These are phyloP conservation scores for Leptodermis oblonga DNA, from an alignment of 257 asterid species.

Conservation along the genomic window DNA sequence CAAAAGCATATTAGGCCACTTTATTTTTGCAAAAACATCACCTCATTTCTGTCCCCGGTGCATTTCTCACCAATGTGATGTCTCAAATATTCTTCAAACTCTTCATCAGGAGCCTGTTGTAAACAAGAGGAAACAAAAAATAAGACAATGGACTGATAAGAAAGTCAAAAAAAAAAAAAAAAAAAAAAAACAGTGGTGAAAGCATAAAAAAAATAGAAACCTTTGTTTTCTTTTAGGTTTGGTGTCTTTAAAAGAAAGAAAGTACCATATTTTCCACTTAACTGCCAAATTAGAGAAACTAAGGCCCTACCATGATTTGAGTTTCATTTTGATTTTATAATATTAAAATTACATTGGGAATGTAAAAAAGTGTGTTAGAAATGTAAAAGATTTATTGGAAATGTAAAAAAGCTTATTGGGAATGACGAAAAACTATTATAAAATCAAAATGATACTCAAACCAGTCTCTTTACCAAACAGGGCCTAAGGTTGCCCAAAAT, in stretches of 20 bases:
- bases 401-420: no score
- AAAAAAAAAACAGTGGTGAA: background rate
- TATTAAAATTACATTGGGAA: no score
- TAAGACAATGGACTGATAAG: background rate
- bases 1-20: background rate
- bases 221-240: background rate
- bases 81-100: slow-evolving; percentile 86
- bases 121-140: slow-evolving; percentile 4
- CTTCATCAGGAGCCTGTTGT: slow-evolving; percentile 93
- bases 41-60: slow-evolving; percentile 90
- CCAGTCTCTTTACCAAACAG: no score
- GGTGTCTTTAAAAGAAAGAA: background rate
- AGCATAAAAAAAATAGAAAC: background rate
- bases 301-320: no score
- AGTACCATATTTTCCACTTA: background rate
- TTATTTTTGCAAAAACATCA: slow-evolving; percentile 12
- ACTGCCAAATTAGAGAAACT: background rate
- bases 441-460: no score
- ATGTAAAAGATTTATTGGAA: no score
- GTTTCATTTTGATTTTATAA: no score
- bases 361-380: no score
- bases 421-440: no score
- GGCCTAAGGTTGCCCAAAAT: no score
- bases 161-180: background rate
- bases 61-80: slow-evolving; percentile 76